These are phyloP conservation scores for Chaetomium globosum DNA, from an alignment of 2,329 filamentous ascomycete genomes.

Conservation along the genomic window DNA sequence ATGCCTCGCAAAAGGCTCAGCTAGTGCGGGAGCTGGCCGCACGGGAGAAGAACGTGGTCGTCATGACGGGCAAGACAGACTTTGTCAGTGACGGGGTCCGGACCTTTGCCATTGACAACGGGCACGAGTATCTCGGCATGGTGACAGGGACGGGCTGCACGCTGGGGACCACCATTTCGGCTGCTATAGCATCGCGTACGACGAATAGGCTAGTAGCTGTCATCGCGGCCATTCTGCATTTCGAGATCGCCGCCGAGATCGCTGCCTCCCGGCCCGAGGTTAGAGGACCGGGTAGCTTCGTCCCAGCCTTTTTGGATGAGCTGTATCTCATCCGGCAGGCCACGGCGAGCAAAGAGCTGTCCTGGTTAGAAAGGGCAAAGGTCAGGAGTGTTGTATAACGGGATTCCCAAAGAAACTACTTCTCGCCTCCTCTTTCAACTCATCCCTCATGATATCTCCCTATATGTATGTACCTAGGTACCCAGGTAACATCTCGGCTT, in stretches of 20 bases:
- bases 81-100: conserved; percentile 73
- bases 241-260: conserved; percentile 71
- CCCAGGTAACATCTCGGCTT: conserved; percentile 3
- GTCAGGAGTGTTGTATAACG: conserved; percentile 21
- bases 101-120: conserved; percentile 72
- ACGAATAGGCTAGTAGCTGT: conserved; percentile 71
- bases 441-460: not conserved
- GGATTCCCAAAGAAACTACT: not conserved
- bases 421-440: not conserved
- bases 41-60: conserved; percentile 69
- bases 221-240: conserved; percentile 73
- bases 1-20: conserved; percentile 53
- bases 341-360: conserved; percentile 50
- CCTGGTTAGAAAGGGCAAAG: conserved; percentile 50
- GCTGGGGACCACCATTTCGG: conserved; percentile 78
- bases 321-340: conserved; percentile 53
- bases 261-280: conserved; percentile 65
- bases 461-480: too few relatives aligned
- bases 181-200: conserved; percentile 66
- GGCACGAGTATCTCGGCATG: conserved; percentile 68
- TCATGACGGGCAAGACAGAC: conserved; percentile 82
- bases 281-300: conserved; percentile 80
- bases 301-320: conserved; percentile 81
- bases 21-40: conserved; percentile 69
- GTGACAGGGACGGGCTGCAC: conserved; percentile 85